Base-by-base conservation (phyloP, 2,329 filamentous ascomycete genomes). In the Alternaria hordeiaustralica region DNA sequence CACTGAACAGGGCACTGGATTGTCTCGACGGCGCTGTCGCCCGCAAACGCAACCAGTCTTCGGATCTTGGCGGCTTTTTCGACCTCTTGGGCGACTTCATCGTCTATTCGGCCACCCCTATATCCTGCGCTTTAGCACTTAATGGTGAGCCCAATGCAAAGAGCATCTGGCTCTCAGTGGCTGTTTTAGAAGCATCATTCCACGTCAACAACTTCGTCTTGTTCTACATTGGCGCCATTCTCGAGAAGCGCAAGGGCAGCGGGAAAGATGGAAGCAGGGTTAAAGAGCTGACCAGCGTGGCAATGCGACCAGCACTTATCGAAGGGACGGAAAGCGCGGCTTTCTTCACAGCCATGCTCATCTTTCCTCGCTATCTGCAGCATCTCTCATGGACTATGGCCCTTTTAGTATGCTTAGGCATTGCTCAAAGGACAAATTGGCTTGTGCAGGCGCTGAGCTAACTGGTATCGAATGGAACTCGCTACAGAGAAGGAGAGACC, bases 11-110 rank as follows among this genome's bases (percentile, higher is more conserved):
- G 20, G 25, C 28, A 36, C 49, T 53, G 18, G 49, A 53, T 10
- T 53, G 49, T 53, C 49, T 53, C n/a, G 49, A 53, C 18, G 49
- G 49, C 18, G 49, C 49, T n/a, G 49, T 53, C 49, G 49, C 49
- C 18, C 26, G 49, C 20, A 15, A n/a, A 36, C 49, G 49, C 26
- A 53, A 53, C 1, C 49, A 53, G 28, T 36, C 49, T 21, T 53
- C 49, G 13, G 49, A 53, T 53, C 7, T 53, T 53, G 49, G 49
- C 28, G 49, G 49, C 26, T 53, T 33, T 26, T 53, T 53, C 26
- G 49, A 53, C 49, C 49, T 53, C 11, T 21, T 53, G 12, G 49
- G 49, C 18, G 49, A 53, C n/a, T 53, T 53, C 49, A 21, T 53
- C 26, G 11, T 53, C 49, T 53, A 53, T 23, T 53, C 49, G 20